Conservation (phyloP, 2,329 filamentous ascomycete genomes). For the Exophiala sp. region DNA sequence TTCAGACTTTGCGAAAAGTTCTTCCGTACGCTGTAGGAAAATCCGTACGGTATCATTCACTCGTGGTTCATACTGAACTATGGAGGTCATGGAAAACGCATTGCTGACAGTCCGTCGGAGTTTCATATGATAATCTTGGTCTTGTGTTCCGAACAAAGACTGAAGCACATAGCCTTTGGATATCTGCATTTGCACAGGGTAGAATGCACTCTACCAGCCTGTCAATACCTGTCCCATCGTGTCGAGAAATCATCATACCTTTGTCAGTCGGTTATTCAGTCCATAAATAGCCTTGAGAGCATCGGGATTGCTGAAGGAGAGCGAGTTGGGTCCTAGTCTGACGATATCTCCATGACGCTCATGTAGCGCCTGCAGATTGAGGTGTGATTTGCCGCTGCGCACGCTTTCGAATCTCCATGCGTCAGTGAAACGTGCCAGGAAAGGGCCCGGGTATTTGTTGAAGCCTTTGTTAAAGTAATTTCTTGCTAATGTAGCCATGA, state of each 20-base stretch:
- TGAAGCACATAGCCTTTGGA: conserved; percentile 64
- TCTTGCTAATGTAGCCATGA: conserved; percentile 18
- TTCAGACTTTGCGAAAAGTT: conserved; percentile 44
- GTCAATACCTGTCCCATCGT: background rate
- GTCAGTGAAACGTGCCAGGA: conserved; percentile 65
- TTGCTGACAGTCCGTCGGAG: conserved; percentile 71
- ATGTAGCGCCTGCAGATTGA: conserved; percentile 66
- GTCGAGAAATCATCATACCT: conserved; percentile 43
- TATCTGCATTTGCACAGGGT: conserved; percentile 71
- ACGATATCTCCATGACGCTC: conserved; percentile 70
- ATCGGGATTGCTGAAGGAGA: conserved; percentile 70
- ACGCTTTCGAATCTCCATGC: conserved; percentile 74
- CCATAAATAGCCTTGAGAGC: conserved; percentile 76
- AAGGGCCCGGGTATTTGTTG: conserved; percentile 62
- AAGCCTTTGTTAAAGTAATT: conserved; percentile 29
- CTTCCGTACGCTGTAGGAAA: conserved; percentile 62
- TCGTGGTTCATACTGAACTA: conserved; percentile 57
- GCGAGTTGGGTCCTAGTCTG: conserved; percentile 66
- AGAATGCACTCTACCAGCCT: conserved; percentile 65
- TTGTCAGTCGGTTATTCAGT: conserved; percentile 73
- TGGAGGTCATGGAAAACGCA: conserved; percentile 52
- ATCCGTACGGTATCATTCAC: conserved; percentile 70
- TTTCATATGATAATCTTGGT: conserved; percentile 68
- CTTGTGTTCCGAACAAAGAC: conserved; percentile 71
- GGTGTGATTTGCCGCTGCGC: conserved; percentile 60